These are phyloP conservation scores for Cryptococcus deneoformans DNA, from an alignment of 1,284 basidiomycete species.

Conservation along the genomic window DNA sequence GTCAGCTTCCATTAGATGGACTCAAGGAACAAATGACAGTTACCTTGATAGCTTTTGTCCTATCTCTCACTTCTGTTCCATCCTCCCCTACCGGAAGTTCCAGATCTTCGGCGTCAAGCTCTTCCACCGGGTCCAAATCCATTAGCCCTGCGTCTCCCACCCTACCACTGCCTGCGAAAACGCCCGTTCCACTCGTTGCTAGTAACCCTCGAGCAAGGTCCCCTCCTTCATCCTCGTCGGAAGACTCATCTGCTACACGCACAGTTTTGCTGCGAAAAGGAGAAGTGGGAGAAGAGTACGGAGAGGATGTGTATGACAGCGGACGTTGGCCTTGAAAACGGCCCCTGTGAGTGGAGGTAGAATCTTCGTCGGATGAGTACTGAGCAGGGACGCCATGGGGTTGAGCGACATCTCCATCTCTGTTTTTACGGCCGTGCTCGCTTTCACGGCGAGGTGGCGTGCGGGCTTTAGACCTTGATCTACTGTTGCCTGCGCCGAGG, in stretches of 20 bases:
- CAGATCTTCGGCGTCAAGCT: slow-evolving; percentile 45
- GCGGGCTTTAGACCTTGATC: slow-evolving; percentile 32
- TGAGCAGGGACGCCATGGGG: background rate
- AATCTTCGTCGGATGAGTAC: background rate
- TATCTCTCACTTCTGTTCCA: slow-evolving; percentile 30
- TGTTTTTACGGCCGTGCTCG: slow-evolving; percentile 1
- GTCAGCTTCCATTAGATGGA: background rate
- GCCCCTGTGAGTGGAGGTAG: slow-evolving; percentile 6
- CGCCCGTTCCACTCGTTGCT: slow-evolving; percentile 22
- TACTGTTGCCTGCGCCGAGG: slow-evolving; percentile 21
- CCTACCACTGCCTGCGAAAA: slow-evolving; percentile 20
- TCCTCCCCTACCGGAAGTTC: slow-evolving; percentile 38
- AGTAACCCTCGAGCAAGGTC: slow-evolving; percentile 28
- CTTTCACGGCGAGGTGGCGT: slow-evolving; percentile 31
- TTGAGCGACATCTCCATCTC: background rate
- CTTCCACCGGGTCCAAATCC: slow-evolving; percentile 46
- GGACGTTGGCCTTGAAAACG: slow-evolving; percentile 11
- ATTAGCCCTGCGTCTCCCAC: slow-evolving; percentile 24
- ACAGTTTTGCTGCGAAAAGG: slow-evolving; percentile 9
- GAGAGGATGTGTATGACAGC: slow-evolving; percentile 10
- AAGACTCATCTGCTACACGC: slow-evolving; percentile 28
- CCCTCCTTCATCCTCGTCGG: slow-evolving; percentile 30
- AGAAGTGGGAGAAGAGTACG: slow-evolving; percentile 1
- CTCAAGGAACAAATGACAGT: slow-evolving; percentile 6
- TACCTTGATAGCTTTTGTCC: slow-evolving; percentile 34